Base-by-base conservation (phyloP, 202 grass and related monocot genomes). In the Zizania palustris region DNA sequence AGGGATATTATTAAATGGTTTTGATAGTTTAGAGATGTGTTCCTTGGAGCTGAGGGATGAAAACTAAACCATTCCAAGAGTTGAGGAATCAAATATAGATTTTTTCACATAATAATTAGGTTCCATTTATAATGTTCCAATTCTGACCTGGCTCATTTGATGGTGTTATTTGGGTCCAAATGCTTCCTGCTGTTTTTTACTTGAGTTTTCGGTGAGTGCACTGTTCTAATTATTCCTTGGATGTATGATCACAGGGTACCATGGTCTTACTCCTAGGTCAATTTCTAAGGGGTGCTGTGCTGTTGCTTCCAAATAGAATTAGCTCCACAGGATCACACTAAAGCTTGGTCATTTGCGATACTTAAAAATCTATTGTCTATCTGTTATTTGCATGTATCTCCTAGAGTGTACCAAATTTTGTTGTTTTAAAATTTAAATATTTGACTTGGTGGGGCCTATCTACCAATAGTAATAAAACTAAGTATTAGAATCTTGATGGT, bases 141-240 rank as follows among this genome's bases (percentile, higher is more conserved):
- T 28, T 0, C 28, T 28, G 69, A 72, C 28, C 33, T 45, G 22
- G 42, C 33, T 19, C 2, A 4, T 43, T 37, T 16, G 4, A 28
- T 2, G 28, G 28, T 28, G 28, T 28, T 28, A 28, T 28, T 28
- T 28, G 28, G 28, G 28, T 28, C 28, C 28, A 28, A 28, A 63
- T 65, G 34, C n/a, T 64, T 51, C n/a, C 7, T 51, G 16, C 22
- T 39, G 14, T 35, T 41, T 41, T n/a, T 14, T 11, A 11, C 46
- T 69, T 16, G 20, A 28, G 28, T 28, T 28, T 66, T 51, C n/a
- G 18, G 16, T 63, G 33, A 49, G 8, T 56, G 56, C 45, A 9
- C 38, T 65, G 39, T 78, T 79, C 37, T 28, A 68, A 60, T 79
- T 78, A 57, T 28, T 28, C 10, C 8, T 79, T 43, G 53, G 14